Evolutionary conservation across 176 grass and related monocot genomes (phyloP).

Genomic region (Oryza officinalis): DNA sequence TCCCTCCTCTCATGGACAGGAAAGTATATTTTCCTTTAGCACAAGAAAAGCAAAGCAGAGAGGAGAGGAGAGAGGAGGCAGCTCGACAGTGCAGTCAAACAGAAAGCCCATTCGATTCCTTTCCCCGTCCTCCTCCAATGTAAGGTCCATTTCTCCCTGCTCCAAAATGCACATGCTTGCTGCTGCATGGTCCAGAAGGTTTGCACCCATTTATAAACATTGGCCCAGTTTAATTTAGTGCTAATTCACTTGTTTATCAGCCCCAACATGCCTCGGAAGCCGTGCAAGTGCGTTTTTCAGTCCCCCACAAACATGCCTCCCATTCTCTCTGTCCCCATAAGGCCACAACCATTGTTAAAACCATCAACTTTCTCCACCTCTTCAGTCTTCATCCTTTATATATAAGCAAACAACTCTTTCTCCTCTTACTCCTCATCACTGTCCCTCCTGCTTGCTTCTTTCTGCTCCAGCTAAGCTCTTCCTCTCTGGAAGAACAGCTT

Average conservation of each 20-base stretch:
- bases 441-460: neutral
- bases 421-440: constrained; percentile 15
- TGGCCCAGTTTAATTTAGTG: neutral
- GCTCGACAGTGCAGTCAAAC: constrained; percentile 52
- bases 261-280: constrained; percentile 28
- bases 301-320: constrained; percentile 73
- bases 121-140: constrained; percentile 4
- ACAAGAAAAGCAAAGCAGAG: constrained; percentile 20
- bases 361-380: constrained; percentile 16
- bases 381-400: neutral
- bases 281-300: constrained; percentile 61
- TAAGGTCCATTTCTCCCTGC: constrained; percentile 44
- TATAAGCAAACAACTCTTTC: neutral
- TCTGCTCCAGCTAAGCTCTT: neutral
- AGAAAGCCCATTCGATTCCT: constrained; percentile 48
- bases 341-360: constrained; percentile 42
- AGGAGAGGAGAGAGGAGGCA: constrained; percentile 23
- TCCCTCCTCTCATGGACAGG: constrained; percentile 14
- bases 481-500: neutral
- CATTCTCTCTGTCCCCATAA: constrained; percentile 22
- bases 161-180: constrained; percentile 26
- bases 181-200: constrained; percentile 26
- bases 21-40: constrained; percentile 43
- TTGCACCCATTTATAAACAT: neutral
- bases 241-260: constrained; percentile 19